Evolutionary conservation across 305 asterid species (phyloP), one percentile per base, ranked within the genome.

Genomic region (Plantago lanceolata): DNA sequence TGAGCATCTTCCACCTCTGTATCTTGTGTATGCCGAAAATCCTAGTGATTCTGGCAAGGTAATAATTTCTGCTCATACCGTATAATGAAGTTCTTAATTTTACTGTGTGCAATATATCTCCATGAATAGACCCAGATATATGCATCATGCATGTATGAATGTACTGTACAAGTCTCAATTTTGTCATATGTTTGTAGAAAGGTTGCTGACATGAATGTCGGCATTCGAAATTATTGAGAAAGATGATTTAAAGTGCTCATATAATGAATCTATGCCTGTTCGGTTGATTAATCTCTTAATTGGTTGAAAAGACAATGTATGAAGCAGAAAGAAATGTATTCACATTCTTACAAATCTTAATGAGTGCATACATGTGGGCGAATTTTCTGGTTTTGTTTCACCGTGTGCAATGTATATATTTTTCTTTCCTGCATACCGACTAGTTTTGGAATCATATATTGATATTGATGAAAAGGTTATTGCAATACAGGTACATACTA

Each of bases 11-110:
- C 98, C 98, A 0, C 86, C 90, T 0, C 89, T 91, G 47, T 75
- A 88, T 75, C 86, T 91, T 52, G 85, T 91, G 65, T 88, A 88
- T 70, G 96, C 98, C 8, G 94, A 86, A 77, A 91, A 91, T 61
- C 98, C 98, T 26, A 91, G 98, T 70, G 98, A 91, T 70, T 91
- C 98, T 37, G 98, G 96, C 70, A 92, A 89, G 96, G 97, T 85
- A 63, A 71, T 29, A 43, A 43, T 63, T 63, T 35, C 44, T 48
- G 21, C 47, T 45, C 64, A 11, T 58, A 26, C 54, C 8, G 29
- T 17, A 59, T 19, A 24, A 53, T 13, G 4, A 53, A 21, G 18
- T 19, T 53, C 19, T 52, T 53, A 24, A 24, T 3, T 1, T n/a
- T n/a, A n/a, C n/a, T 24, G 28, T 24, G 28, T 24, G 28, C 28